phyloP scores from a whole-genome alignment of 1,139 yeast species.

The Citeromyces siamensis region DNA sequence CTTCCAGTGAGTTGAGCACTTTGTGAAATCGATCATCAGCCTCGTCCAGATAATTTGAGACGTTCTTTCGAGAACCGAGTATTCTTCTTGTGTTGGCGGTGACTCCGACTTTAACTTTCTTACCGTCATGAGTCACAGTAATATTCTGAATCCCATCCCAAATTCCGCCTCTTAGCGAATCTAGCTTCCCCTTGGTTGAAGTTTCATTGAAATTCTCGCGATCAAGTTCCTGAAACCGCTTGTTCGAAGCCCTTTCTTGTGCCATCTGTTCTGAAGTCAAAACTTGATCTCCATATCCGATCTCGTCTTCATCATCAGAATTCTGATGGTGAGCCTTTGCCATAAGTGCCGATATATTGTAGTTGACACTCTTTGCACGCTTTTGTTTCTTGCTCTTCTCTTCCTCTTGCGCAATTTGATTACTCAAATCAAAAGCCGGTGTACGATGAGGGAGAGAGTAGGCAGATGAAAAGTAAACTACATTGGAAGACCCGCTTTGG shows the following conservation, averaged over 20 bases:
- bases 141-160: constrained; percentile 3
- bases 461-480: neutral
- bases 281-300: neutral
- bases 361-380: constrained; percentile 1
- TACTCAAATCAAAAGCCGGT: neutral
- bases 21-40: constrained; percentile 14
- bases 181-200: constrained; percentile 15
- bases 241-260: constrained; percentile 21
- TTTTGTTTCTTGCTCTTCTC: constrained; percentile 1
- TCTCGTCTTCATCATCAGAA: neutral
- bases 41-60: constrained; percentile 26
- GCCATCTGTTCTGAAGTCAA: constrained; percentile 4
- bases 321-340: constrained; percentile 1
- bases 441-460: neutral
- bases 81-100: constrained; percentile 17
- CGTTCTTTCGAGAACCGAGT: constrained; percentile 23
- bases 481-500: neutral
- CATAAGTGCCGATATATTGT: constrained; percentile 1
- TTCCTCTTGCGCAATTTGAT: neutral
- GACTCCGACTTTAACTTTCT: constrained; percentile 1
- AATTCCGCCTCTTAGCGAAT: constrained; percentile 22
- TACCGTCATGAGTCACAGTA: constrained; percentile 3
- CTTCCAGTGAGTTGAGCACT: constrained; percentile 13
- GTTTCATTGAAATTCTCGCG: constrained; percentile 26
- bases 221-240: constrained; percentile 25